Conservation (phyloP, 805 yeast genomes). For the Saturnispora ahearnii region DNA sequence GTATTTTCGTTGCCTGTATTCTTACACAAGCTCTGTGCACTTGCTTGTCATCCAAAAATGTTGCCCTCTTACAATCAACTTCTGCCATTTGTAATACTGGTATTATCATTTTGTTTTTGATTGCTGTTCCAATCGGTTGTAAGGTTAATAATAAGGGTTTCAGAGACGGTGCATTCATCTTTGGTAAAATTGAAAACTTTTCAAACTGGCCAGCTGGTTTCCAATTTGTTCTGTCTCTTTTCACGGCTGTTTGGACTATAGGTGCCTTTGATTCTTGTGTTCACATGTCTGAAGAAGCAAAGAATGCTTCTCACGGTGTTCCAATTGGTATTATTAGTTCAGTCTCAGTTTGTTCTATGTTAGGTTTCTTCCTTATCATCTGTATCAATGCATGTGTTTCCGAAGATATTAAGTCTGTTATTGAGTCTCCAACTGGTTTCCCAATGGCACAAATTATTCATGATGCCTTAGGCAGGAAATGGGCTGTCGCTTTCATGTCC, state of each 20-base stretch:
- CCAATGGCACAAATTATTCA: conserved; percentile 49
- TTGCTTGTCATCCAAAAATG: conserved; percentile 46
- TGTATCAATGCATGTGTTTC: conserved; percentile 52
- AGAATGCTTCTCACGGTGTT: conserved; percentile 53
- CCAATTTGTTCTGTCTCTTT: conserved; percentile 45
- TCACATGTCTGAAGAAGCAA: conserved; percentile 63
- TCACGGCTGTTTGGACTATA: conserved; percentile 63
- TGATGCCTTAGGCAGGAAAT: conserved; percentile 37
- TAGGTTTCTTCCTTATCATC: conserved; percentile 50
- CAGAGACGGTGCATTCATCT: conserved; percentile 45
- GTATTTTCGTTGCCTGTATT: conserved; percentile 43
- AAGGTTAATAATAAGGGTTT: conserved; percentile 39
- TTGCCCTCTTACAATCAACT: conserved; percentile 41
- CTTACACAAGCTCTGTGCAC: conserved; percentile 39
- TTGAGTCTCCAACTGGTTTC: conserved; percentile 44
- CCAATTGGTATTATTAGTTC: conserved; percentile 59
- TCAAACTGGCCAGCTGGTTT: conserved; percentile 58
- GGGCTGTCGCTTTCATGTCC: conserved; percentile 36
- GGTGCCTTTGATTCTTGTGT: conserved; percentile 70
- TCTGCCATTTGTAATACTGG: conserved; percentile 42
- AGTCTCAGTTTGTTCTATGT: conserved; percentile 42
- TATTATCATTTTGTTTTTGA: conserved; percentile 42
- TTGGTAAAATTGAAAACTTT: conserved; percentile 43
- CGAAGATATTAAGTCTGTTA: conserved; percentile 41
- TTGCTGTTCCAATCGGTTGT: conserved; percentile 42